Percentiles rank a stretch among this genome's conserved stretches.
These are phyloP conservation scores for Cyclotella distinguenda DNA, from an alignment of 108 stramenopile species.

Conservation along the genomic window DNA sequence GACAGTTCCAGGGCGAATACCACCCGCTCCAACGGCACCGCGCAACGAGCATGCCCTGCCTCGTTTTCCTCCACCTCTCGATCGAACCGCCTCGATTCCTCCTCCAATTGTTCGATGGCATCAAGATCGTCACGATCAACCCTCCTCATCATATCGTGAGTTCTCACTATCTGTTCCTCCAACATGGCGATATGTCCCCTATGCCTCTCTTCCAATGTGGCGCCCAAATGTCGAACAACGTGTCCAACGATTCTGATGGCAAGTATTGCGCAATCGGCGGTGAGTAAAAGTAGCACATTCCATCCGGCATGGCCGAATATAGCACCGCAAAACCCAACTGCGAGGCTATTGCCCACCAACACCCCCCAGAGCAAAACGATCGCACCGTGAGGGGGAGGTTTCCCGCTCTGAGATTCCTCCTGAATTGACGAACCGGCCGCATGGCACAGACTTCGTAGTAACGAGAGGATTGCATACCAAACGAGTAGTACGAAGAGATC, in stretches of 20 bases:
- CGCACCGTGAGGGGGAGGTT: conserved; percentile 50
- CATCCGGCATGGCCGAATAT: conserved; percentile 51
- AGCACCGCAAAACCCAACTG: conserved; percentile 57
- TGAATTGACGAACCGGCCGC: conserved; percentile 54
- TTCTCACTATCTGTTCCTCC: conserved; percentile 48
- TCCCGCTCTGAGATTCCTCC: conserved; percentile 53
- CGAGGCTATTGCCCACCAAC: conserved; percentile 49
- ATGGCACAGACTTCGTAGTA: conserved; percentile 60
- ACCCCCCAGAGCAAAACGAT: conserved; percentile 55
- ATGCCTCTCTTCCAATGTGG: conserved; percentile 51
- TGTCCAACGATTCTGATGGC: conserved; percentile 51
- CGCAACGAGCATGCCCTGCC: conserved; percentile 36
- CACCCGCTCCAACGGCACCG: conserved; percentile 44
- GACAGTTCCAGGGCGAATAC: conserved; percentile 59
- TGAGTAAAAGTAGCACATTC: conserved; percentile 63
- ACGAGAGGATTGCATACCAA: conserved; percentile 73
- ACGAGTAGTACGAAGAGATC: conserved; percentile 66
- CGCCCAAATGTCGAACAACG: conserved; percentile 41
- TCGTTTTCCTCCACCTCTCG: conserved; percentile 55
- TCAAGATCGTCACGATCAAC: conserved; percentile 9
- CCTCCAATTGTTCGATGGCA: conserved; percentile 16
- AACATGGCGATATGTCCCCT: conserved; percentile 14
- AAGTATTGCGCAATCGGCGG: conserved; percentile 68
- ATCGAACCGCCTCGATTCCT: conserved; percentile 49
- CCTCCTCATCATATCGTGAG: conserved; percentile 30